Base-by-base conservation (phyloP, 768 basidiomycete species). In the Strobilomyces confusus region DNA sequence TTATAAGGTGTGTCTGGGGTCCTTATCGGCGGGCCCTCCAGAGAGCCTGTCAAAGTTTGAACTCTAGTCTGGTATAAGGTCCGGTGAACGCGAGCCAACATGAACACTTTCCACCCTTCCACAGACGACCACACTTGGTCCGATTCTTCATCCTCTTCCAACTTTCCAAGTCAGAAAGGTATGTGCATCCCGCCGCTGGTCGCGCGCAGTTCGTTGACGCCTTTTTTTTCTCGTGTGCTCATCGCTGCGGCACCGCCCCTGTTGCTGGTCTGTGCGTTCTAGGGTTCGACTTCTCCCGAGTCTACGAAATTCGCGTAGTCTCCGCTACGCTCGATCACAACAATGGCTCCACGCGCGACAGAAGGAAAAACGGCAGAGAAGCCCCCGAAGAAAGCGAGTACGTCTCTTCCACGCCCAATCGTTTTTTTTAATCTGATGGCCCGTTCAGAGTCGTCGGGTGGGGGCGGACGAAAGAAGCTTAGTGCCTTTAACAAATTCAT, bases 401-500 rank as follows among this genome's bases (percentile, higher is more conserved):
- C 57, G 81, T 69, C 32, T 44, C 29, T 44, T 52, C 56, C 44
- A 23, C 42, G 50, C 33, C 49, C 37, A 5, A 8, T 29, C 7
- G 26, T 26, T 29, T 29, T 55, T 33, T 23, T 45, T 37, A 36
- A 40, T 34, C 42, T 52, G 64, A 37, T 50, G 52, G 42, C 37
- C 19, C 20, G 48, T 41, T 59, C 80, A 67, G 83, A 80, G 66
- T 80, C 82, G 15, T 72, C 79, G 33, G 74, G 76, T 30, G 73
- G 72, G 34, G 71, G 72, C 17, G 77, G 72, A 64, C 80, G 77
- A 68, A 88, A 78, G 68, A 80, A 80, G 68, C 73, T 88, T 44
- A 83, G 83, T 33, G 78, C 80, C 14, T 92, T 87, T 72, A 91
- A 91, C 68, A 87, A 84, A 68, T 92, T 86, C 68, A 75, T 89